phyloP scores from a whole-genome alignment of 163 green algal genomes.

The Volvox carteri region DNA sequence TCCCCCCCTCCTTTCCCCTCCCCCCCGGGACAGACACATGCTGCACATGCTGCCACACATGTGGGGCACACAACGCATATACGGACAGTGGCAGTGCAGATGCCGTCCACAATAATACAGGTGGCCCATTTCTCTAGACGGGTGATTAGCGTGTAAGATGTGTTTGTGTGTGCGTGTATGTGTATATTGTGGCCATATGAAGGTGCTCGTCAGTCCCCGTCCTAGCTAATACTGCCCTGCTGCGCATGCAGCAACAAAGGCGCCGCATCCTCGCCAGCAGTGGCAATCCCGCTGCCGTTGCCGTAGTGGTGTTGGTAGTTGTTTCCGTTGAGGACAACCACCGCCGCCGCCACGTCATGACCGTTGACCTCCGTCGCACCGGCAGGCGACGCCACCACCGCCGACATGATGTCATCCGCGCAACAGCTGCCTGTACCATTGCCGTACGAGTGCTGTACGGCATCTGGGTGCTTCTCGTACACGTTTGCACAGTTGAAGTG shows the following conservation, averaged over 20 bases:
- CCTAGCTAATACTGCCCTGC: too few species aligned
- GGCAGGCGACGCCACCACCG: not conserved
- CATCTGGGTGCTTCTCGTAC: conserved; percentile 25
- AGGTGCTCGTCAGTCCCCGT: too few species aligned
- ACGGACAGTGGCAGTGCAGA: too few species aligned
- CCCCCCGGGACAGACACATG: too few species aligned
- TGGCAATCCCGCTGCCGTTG: not conserved
- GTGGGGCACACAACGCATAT: too few species aligned
- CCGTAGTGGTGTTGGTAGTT: not conserved
- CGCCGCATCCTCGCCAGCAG: not conserved
- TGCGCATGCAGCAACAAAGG: not conserved
- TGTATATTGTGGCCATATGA: too few species aligned
- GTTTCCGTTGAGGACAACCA: not conserved
- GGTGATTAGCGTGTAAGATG: too few species aligned
- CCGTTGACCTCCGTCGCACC: not conserved
- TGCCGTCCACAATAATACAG: too few species aligned
- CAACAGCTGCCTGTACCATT: not conserved
- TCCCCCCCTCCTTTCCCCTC: too few species aligned
- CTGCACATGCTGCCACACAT: too few species aligned
- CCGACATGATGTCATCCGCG: not conserved
- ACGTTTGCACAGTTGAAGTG: conserved; percentile 67
- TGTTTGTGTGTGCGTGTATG: too few species aligned
- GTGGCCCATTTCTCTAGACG: too few species aligned
- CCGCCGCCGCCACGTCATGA: not conserved
- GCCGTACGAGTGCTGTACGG: not conserved